A percentile compares a stretch with the other conserved stretches of the same genome.
Evolutionary conservation across 306 rosid species (phyloP).

Genomic region (Ammopiptanthus mongolicus): DNA sequence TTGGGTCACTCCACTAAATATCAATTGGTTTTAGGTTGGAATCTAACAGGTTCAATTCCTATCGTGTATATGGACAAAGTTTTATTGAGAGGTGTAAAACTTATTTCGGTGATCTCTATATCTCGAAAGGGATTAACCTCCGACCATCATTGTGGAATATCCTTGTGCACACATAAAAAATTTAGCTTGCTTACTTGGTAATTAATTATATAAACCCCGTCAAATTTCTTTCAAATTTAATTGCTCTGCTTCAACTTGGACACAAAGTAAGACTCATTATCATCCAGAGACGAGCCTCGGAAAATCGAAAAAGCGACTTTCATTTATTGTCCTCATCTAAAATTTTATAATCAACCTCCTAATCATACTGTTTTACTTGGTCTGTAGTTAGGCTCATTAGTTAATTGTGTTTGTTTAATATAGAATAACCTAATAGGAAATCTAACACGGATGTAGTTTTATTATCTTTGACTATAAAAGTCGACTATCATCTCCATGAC

Average conservation of each 20-base stretch:
- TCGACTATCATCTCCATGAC: neutral
- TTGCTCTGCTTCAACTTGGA: slow-evolving; percentile 17
- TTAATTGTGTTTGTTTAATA: neutral
- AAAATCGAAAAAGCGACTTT: slow-evolving; percentile 27
- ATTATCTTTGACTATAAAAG: slow-evolving; percentile 1
- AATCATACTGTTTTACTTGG: slow-evolving; percentile 28
- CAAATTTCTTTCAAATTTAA: neutral
- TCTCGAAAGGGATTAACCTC: no score
- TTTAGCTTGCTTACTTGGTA: neutral
- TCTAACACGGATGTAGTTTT: slow-evolving; percentile 1
- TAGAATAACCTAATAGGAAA: neutral
- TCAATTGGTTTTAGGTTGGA: no score
- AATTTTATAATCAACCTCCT: neutral
- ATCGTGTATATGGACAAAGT: no score
- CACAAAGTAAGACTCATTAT: neutral
- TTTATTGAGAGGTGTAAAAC: no score
- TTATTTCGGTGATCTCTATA: no score
- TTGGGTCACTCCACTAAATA: no score
- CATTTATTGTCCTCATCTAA: slow-evolving; percentile 8
- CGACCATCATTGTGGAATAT: no score
- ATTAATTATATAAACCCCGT: neutral
- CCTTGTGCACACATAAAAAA: no score
- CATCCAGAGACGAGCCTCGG: slow-evolving; percentile 18
- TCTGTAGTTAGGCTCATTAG: slow-evolving; percentile 12
- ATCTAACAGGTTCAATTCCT: no score